Evolutionary conservation across 441 rosid genomes (phyloP).

Genomic region (Croton setiger): DNA sequence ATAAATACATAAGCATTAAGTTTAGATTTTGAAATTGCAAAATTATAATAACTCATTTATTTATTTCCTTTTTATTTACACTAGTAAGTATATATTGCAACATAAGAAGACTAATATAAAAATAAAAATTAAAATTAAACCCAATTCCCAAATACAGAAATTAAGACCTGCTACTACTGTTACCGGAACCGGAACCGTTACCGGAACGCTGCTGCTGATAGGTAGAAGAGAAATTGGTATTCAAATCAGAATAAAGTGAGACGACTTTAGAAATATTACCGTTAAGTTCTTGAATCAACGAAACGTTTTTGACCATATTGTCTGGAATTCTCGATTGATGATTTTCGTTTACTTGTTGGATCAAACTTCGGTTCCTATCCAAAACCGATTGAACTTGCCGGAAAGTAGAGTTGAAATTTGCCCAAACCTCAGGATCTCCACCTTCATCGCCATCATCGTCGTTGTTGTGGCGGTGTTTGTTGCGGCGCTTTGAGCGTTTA

Average conservation of each 20-base stretch:
- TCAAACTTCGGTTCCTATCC: slow-evolving; percentile 75
- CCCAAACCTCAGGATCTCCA: slow-evolving; percentile 63
- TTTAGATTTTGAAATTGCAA: too few relatives aligned
- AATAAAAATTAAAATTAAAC: neutral
- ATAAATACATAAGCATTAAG: too few relatives aligned
- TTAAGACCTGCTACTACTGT: slow-evolving; percentile 18
- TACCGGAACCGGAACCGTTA: slow-evolving; percentile 9
- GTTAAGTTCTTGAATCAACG: slow-evolving; percentile 78
- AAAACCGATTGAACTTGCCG: slow-evolving; percentile 69
- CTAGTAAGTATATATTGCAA: neutral
- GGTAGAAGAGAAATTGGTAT: slow-evolving; percentile 42
- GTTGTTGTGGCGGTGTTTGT: slow-evolving; percentile 24
- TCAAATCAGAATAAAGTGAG: slow-evolving; percentile 70
- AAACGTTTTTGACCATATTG: slow-evolving; percentile 89
- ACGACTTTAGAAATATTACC: slow-evolving; percentile 80
- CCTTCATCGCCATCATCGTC: slow-evolving; percentile 27
- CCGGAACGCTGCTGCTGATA: slow-evolving; percentile 27
- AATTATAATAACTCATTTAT: too few relatives aligned
- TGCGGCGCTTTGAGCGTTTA: slow-evolving; percentile 13
- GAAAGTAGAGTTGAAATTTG: slow-evolving; percentile 45
- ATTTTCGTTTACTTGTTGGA: slow-evolving; percentile 85
- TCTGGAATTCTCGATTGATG: slow-evolving; percentile 72
- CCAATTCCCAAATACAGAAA: neutral
- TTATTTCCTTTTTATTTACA: neutral
- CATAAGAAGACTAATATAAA: neutral